A percentile compares a stretch with the other conserved stretches of the same genome.
Evolutionary conservation across 2,329 filamentous ascomycete genomes (phyloP).

Genomic region (Paecilomyces sp.): DNA sequence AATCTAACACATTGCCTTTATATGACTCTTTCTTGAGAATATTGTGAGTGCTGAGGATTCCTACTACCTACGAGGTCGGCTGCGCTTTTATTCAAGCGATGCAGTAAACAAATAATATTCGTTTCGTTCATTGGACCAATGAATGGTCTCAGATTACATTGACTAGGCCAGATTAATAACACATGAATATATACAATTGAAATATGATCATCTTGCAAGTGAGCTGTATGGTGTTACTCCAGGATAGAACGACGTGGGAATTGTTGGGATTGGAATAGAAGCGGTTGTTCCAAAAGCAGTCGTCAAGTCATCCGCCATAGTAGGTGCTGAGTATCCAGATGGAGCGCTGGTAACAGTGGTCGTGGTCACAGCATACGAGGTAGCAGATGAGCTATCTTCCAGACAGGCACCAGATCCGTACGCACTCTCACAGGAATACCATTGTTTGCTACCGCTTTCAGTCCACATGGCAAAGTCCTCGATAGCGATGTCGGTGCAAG

Average conservation of each 20-base stretch:
- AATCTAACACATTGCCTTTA: too few species aligned
- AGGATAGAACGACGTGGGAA: slow-evolving; percentile 23
- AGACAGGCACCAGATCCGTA: slow-evolving; percentile 45
- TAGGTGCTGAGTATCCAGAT: slow-evolving; percentile 19
- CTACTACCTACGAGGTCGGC: too few species aligned
- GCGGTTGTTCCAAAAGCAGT: slow-evolving; percentile 16
- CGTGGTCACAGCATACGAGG: slow-evolving; percentile 13
- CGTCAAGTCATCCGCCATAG: slow-evolving; percentile 17
- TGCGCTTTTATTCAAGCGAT: too few species aligned
- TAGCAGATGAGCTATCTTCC: slow-evolving; percentile 10
- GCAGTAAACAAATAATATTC: too few species aligned
- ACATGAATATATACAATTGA: neutral
- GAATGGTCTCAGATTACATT: neutral
- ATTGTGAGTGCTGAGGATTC: too few species aligned
- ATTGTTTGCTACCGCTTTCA: slow-evolving; percentile 23
- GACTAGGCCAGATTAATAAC: neutral
- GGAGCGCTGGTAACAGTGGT: slow-evolving; percentile 17
- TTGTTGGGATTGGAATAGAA: slow-evolving; percentile 20
- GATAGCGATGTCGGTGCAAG: slow-evolving; percentile 48
- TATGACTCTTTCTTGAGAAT: too few species aligned
- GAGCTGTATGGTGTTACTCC: slow-evolving; percentile 20
- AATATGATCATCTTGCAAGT: neutral
- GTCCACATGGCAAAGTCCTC: slow-evolving; percentile 45
- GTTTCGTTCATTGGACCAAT: too few species aligned
- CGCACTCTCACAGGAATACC: slow-evolving; percentile 43